Base-by-base conservation (phyloP, 257 asterid genomes). In the Nicotiana knightiana region DNA sequence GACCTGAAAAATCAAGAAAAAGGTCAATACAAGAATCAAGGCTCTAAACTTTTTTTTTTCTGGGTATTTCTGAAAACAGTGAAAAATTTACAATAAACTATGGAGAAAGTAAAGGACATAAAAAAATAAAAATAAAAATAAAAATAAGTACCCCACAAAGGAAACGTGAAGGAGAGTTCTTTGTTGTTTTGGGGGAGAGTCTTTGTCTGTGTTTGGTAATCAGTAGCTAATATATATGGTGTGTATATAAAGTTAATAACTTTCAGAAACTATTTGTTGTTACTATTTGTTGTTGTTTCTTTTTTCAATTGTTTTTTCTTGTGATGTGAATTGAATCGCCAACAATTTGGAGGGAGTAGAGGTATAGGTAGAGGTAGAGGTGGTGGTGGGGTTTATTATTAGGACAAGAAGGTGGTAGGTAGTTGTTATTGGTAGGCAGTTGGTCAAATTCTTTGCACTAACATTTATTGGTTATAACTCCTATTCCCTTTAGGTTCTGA, bases 371-470 rank as follows among this genome's bases (percentile, higher is more conserved):
- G 9, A 37, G 43, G 77, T 21, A 67, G 51, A 55, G 61, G 37
- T 24, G 66, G 81, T 30, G 30, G 77, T 21, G 76, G 53, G 63
- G 61, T 77, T 43, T 18, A 30, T 53, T 71, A 46, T 43, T 46
- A 24, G 39, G 59, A 39, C 88, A 83, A 62, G 73, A 81, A 70
- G 53, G 86, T 73, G 77, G 89, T 89, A 77, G 88, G 92, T 86
- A 57, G 85, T 84, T 88, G 85, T 84, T 88, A 87, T 84, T 88
- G 55, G 93, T 90, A 88, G 92, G 91, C 78, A 79, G 87, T 85
- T 85, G 89, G 86, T 78, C 91, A 35, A 85, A 86, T 88, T 76
- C 78, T 80, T 30, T 30, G 79, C 62, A 54, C 39, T 13, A 10
- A 6, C 11, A 81, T 46, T 71, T 24, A 71, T 46, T 71, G 39